phyloP scores from a whole-genome alignment of 202 grass and related monocot genomes.

The Panicum hallii region DNA sequence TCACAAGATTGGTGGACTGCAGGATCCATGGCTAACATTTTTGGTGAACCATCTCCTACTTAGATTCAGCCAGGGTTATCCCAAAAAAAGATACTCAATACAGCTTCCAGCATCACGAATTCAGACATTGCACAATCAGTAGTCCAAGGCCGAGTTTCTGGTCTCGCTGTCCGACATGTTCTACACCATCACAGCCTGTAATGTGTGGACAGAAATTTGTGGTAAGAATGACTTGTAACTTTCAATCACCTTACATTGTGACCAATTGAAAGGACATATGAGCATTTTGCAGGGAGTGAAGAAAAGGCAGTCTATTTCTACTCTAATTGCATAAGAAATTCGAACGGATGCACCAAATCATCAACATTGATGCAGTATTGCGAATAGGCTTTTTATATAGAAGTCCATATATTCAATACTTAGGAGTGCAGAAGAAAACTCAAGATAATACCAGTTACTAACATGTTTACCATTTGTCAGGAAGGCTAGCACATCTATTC shows the following conservation, averaged over 20 bases:
- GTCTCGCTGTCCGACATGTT: neutral
- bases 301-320: neutral
- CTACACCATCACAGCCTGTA: conserved; percentile 24
- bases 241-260: too few relatives aligned
- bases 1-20: neutral
- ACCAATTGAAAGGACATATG: neutral
- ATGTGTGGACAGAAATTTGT: neutral
- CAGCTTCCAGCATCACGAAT: neutral
- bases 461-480: conserved; percentile 30
- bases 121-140: neutral
- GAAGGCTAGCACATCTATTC: conserved; percentile 55
- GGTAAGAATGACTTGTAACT: neutral
- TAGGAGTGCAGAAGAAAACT: neutral
- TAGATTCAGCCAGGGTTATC: neutral
- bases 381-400: neutral
- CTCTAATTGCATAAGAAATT: neutral
- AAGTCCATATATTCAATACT: neutral
- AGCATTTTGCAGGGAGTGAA: neutral
- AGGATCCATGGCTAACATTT: neutral
- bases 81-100: neutral
- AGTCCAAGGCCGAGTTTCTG: neutral
- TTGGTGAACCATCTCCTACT: neutral
- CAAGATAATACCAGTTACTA: neutral
- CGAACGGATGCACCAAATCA: neutral
- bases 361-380: neutral